phyloP scores from a whole-genome alignment of 2,329 filamentous ascomycete species.

The Sarocladium brachiariae region DNA sequence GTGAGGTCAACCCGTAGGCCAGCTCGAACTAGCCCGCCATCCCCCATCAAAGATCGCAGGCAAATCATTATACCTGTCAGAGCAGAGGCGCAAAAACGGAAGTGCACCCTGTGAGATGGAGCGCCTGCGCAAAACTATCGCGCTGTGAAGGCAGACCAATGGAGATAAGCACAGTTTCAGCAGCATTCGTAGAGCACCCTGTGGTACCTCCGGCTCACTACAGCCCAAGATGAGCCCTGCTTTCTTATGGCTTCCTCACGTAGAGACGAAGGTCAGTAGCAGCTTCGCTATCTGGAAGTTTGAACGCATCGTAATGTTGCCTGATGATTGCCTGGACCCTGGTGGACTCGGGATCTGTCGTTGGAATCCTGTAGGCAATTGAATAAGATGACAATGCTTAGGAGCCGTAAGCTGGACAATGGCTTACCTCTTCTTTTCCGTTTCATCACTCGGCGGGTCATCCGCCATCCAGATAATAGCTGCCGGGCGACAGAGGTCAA shows the following conservation, averaged over 20 bases:
- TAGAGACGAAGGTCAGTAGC: neutral
- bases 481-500: constrained; percentile 16
- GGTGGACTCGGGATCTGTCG: neutral
- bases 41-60: no score
- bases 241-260: neutral
- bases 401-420: neutral
- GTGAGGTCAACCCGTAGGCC: no score
- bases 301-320: neutral
- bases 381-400: neutral
- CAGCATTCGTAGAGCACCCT: neutral
- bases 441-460: neutral
- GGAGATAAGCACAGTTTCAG: neutral
- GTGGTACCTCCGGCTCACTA: neutral
- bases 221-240: neutral
- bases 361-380: neutral
- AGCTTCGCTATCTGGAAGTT: neutral
- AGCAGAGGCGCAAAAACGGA: no score
- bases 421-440: neutral
- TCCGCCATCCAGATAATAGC: constrained; percentile 16
- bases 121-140: neutral
- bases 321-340: neutral
- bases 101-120: no score
- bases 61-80: no score
- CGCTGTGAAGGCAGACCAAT: neutral
- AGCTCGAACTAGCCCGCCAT: no score